Evolutionary conservation across 192 early-diverging fungal species (phyloP).

Genomic region (Cetraspora pellucida): DNA sequence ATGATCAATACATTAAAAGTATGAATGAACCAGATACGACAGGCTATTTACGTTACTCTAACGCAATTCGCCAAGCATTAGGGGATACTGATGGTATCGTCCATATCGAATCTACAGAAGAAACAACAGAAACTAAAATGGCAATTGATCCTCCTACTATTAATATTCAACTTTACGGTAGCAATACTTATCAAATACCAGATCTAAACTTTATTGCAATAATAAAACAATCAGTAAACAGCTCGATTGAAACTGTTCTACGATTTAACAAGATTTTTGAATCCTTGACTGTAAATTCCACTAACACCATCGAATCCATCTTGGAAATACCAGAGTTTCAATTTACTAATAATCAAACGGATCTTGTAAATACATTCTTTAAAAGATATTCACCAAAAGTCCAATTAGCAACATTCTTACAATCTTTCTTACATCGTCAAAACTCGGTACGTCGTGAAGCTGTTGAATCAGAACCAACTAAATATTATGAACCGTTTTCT

Average conservation of each 20-base stretch:
- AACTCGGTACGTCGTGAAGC: slow-evolving; percentile 41
- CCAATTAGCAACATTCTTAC: slow-evolving; percentile 42
- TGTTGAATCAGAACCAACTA: neutral
- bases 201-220: slow-evolving; percentile 30
- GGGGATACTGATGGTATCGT: neutral
- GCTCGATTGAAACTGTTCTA: slow-evolving; percentile 39
- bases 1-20: slow-evolving; percentile 34
- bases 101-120: neutral
- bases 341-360: neutral
- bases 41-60: slow-evolving; percentile 14
- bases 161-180: neutral
- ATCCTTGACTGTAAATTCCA: neutral
- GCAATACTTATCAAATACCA: slow-evolving; percentile 21
- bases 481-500: slow-evolving; percentile 21
- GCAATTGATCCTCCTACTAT: neutral
- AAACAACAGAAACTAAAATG: neutral
- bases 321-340: slow-evolving; percentile 20
- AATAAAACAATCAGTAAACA: slow-evolving; percentile 35
- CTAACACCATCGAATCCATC: slow-evolving; percentile 4
- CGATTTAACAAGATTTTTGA: slow-evolving; percentile 37
- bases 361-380: slow-evolving; percentile 39
- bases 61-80: slow-evolving; percentile 26
- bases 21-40: slow-evolving; percentile 10
- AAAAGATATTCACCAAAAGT: slow-evolving; percentile 36
- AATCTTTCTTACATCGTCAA: slow-evolving; percentile 43